phyloP scores from a whole-genome alignment of 768 basidiomycete species.

The Russula sp. region DNA sequence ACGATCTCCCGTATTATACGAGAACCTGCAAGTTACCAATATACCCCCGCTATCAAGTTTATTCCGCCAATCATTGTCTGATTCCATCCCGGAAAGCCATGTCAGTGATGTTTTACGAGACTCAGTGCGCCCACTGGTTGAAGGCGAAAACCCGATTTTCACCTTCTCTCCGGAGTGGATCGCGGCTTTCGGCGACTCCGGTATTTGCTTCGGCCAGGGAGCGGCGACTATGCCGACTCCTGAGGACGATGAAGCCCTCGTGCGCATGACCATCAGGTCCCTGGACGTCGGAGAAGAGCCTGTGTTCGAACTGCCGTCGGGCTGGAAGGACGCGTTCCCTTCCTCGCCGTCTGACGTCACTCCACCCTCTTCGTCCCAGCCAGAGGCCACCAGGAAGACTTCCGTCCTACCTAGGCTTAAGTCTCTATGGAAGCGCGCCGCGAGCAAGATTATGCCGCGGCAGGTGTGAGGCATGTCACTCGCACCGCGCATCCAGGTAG shows the following conservation, averaged over 20 bases:
- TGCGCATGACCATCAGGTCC: slow-evolving; percentile 13
- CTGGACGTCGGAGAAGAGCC: slow-evolving; percentile 17
- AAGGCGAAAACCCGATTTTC: not conserved
- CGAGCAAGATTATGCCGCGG: slow-evolving; percentile 9
- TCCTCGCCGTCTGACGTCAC: not conserved
- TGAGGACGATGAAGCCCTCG: slow-evolving; percentile 14
- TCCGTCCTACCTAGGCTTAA: slow-evolving; percentile 14
- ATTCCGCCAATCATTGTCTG: not conserved
- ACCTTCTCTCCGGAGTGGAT: not conserved
- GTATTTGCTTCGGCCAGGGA: not conserved
- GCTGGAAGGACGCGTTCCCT: slow-evolving; percentile 10
- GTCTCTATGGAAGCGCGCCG: slow-evolving; percentile 19
- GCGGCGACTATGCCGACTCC: not conserved
- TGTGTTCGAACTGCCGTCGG: slow-evolving; percentile 7
- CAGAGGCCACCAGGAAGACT: not conserved
- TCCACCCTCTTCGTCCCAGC: not conserved
- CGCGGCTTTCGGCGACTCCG: slow-evolving; percentile 3
- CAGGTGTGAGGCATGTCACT: not conserved
- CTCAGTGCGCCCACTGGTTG: not conserved
- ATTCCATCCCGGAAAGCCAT: not conserved
- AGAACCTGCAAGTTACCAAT: not conserved
- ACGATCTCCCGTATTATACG: not conserved
- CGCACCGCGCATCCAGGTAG: not conserved
- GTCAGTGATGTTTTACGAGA: not conserved
- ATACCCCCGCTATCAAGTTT: not conserved